Evolutionary conservation across 2,329 filamentous ascomycete species (phyloP), one percentile per base, ranked within the genome.

Genomic region (Ascocoryne sarcoides): DNA sequence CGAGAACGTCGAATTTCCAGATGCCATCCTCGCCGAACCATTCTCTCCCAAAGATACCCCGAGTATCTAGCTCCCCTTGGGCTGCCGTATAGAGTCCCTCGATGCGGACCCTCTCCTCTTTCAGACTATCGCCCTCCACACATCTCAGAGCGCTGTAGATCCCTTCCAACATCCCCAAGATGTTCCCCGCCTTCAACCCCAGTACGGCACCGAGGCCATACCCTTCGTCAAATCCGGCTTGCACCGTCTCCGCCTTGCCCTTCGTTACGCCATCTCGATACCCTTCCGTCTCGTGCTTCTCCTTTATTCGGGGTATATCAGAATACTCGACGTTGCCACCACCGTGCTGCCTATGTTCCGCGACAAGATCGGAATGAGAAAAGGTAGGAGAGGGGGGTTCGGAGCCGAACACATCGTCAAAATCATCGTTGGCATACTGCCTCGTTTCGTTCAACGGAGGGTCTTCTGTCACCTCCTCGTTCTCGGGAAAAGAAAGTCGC

Each of bases 141-240:
- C 44, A 56, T 30, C 45, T 52, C 42, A 73, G 49, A 8, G 77
- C 75, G 10, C 65, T 64, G 1, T 67, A 62, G 15, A 95, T 63
- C 0, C 83, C 87, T 55, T 94, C 85, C 4, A 95, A 57, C 3
- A 85, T 65, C 0, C 92, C 92, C 3, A 94, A 61, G 10, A 93
- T 65, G 49, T 77, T 78, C 0, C 92, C 92, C 0, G 79, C 82
- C 19, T 72, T 71, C 48, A 84, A 61, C 0, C 90, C 92, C 20
- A 96, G 66, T 37, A 82, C 79, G 1, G 87, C 89, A 10, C 92
- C 92, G 0, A 96, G 69, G 10, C 78, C 71, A 60, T 88, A 96
- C 0, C 90, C 90, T 49, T 90, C 85, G 59, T 98, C 92, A 57
- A 98, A 96, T 0, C 90, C 90, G 10, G 71, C 70, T 63, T 98